phyloP scores from a whole-genome alignment of 345 rosid genomes.

The Camelina hispida region DNA sequence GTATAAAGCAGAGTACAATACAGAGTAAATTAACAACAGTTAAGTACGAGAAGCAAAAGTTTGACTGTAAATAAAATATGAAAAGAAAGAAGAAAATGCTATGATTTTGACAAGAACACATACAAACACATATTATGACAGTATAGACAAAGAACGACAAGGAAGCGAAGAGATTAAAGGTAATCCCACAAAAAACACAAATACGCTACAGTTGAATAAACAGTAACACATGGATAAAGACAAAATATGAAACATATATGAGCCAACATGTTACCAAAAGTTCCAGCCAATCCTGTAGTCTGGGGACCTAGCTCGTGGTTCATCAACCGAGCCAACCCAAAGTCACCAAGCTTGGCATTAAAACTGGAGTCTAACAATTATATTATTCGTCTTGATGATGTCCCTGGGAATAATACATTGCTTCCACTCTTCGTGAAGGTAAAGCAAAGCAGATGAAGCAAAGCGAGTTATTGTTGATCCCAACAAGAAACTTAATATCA shows the following conservation, averaged over 20 bases:
- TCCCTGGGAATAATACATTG: slow-evolving; percentile 52
- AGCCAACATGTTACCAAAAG: slow-evolving; percentile 54
- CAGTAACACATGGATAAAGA: too few species aligned
- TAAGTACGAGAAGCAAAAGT: background rate
- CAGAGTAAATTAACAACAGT: background rate
- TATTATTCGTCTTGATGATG: slow-evolving; percentile 49
- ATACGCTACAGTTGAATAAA: background rate
- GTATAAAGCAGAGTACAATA: too few species aligned
- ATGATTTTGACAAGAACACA: too few species aligned
- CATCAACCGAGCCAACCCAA: slow-evolving; percentile 49
- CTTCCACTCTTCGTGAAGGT: slow-evolving; percentile 56
- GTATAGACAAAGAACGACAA: too few species aligned
- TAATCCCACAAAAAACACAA: too few species aligned
- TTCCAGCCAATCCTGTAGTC: slow-evolving; percentile 51
- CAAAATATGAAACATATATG: slow-evolving; percentile 22
- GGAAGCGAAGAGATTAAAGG: too few species aligned
- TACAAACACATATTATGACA: too few species aligned
- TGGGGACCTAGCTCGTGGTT: slow-evolving; percentile 49
- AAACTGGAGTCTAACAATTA: slow-evolving; percentile 48
- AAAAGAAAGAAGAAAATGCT: too few species aligned
- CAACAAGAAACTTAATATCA: slow-evolving; percentile 41
- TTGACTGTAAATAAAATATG: too few species aligned
- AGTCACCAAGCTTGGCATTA: slow-evolving; percentile 58
- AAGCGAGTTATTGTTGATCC: slow-evolving; percentile 42
- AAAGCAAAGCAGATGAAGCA: slow-evolving; percentile 43